Percentiles rank a stretch among this genome's conserved stretches.
Evolutionary conservation across 2,329 filamentous ascomycete species (phyloP).

Genomic region (Fusarium caatingaense): DNA sequence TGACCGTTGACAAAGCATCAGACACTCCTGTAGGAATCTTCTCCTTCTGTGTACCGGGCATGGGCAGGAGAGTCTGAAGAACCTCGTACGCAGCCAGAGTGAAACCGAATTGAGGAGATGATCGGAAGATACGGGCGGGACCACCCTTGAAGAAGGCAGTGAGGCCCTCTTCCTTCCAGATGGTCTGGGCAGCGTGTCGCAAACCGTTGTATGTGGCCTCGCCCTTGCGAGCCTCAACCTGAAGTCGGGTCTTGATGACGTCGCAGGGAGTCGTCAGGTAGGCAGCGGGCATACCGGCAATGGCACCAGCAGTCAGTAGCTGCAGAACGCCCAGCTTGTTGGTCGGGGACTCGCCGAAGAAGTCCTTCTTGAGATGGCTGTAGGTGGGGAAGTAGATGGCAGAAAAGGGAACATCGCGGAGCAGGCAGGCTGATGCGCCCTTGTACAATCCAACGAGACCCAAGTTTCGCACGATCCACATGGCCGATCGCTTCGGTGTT

Average conservation of each 20-base stretch:
- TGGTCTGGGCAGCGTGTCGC: slow-evolving; percentile 84
- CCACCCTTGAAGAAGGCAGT: slow-evolving; percentile 98
- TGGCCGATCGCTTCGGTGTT: slow-evolving; percentile 86
- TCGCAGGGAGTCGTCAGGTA: slow-evolving; percentile 98
- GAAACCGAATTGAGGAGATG: slow-evolving; percentile 97
- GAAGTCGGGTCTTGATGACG: slow-evolving; percentile 98
- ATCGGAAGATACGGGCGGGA: slow-evolving; percentile 92
- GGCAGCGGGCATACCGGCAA: slow-evolving; percentile 89
- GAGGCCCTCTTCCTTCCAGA: slow-evolving; percentile 92
- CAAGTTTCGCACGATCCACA: slow-evolving; percentile 97
- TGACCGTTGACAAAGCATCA: slow-evolving; percentile 67
- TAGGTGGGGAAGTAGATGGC: slow-evolving; percentile 99
- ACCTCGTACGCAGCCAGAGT: slow-evolving; percentile 96
- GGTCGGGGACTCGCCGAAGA: slow-evolving; percentile 88
- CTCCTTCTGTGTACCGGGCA: slow-evolving; percentile 71
- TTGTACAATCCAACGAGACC: slow-evolving; percentile 97
- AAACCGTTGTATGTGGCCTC: slow-evolving; percentile 89
- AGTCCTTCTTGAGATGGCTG: slow-evolving; percentile 90
- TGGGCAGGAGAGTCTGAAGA: slow-evolving; percentile 80
- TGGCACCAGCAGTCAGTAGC: slow-evolving; percentile 92
- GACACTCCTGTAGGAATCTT: slow-evolving; percentile 68
- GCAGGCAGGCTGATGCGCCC: slow-evolving; percentile 91
- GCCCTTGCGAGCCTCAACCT: slow-evolving; percentile 97
- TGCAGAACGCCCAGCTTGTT: slow-evolving; percentile 92
- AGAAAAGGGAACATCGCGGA: slow-evolving; percentile 97